Conservation (phyloP, 129 eudicot genomes). For the Helianthus annuus region HanXRQr2.0-SUNRISE NC_035446.2:167912831-167913330, state of each 20-base stretch:
- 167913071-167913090: not conserved
- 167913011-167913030: conserved; percentile 26
- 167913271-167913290: too few species aligned
- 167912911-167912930: conserved; percentile 39
- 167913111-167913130: not conserved
- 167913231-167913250: too few species aligned
- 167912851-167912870: not conserved
- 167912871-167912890: not conserved
- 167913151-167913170: not conserved
- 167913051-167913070: conserved; percentile 1
- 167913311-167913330: too few species aligned
- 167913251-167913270: too few species aligned
- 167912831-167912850: too few species aligned
- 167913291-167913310: too few species aligned
- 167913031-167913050: not conserved
- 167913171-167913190: not conserved
- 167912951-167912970: conserved; percentile 24
- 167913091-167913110: not conserved
- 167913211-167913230: too few species aligned
- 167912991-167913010: conserved; percentile 28
- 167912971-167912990: conserved; percentile 16
- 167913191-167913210: too few species aligned
- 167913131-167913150: not conserved
- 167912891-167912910: conserved; percentile 59
- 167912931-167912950: conserved; percentile 21